These are phyloP conservation scores for Pythium oligandrum DNA, from an alignment of 352 stramenopile genomes.

Conservation along the genomic window DNA sequence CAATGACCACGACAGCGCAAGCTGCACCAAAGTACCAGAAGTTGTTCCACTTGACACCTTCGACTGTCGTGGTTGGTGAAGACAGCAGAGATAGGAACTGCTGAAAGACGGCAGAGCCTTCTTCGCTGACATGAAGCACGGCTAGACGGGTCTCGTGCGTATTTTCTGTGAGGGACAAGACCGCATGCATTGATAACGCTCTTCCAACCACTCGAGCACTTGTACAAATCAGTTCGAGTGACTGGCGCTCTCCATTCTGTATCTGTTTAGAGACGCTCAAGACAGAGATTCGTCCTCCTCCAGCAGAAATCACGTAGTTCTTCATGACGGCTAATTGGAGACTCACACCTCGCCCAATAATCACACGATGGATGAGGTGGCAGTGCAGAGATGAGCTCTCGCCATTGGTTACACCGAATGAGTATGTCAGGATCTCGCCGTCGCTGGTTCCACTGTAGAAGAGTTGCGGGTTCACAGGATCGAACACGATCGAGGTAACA, in stretches of 20 bases:
- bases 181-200: too few species aligned
- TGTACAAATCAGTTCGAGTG: too few species aligned
- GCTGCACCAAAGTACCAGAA: too few species aligned
- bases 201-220: too few species aligned
- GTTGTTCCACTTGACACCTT: too few species aligned
- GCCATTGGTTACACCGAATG: conserved; percentile 2
- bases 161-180: too few species aligned
- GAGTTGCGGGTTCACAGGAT: conserved; percentile 28
- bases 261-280: conserved; percentile 4
- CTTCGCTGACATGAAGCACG: too few species aligned
- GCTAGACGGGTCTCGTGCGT: too few species aligned
- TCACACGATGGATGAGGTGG: conserved; percentile 10
- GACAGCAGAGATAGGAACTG: too few species aligned
- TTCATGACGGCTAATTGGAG: conserved; percentile 8
- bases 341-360: conserved; percentile 5
- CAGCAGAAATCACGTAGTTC: conserved; percentile 2
- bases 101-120: too few species aligned
- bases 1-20: not conserved
- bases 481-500: conserved; percentile 43
- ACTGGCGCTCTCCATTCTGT: too few species aligned
- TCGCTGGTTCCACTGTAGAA: conserved; percentile 37
- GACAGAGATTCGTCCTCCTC: conserved; percentile 1
- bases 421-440: conserved; percentile 45
- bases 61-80: too few species aligned
- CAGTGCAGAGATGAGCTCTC: conserved; percentile 3